Percentiles rank a stretch among this genome's conserved stretches.
Conservation (phyloP, 2,329 filamentous ascomycete genomes). For the Davidsoniella eucalypti region DNA sequence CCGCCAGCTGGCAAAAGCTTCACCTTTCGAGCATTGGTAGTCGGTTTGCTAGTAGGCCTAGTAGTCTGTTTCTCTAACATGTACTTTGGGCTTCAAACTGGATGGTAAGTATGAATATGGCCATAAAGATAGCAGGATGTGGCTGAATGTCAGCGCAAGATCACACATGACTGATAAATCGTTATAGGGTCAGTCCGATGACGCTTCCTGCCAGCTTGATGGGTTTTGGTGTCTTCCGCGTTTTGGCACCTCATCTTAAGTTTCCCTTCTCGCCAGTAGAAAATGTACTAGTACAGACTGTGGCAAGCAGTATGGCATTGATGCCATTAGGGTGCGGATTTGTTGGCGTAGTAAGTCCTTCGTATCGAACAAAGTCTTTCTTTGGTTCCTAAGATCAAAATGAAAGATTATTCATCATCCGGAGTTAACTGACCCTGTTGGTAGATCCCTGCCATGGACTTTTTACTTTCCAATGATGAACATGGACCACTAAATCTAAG, state of each 20-base stretch:
- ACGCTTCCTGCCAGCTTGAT: constrained; percentile 91
- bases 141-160: too few species aligned
- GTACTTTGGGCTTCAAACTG: constrained; percentile 92
- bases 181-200: constrained; percentile 51
- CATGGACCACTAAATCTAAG: constrained; percentile 58
- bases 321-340: constrained; percentile 95
- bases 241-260: constrained; percentile 52
- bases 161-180: constrained; percentile 1
- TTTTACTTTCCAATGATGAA: constrained; percentile 61
- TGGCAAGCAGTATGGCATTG: constrained; percentile 86
- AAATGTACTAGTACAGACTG: constrained; percentile 91
- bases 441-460: constrained; percentile 75
- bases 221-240: constrained; percentile 85
- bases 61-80: constrained; percentile 95
- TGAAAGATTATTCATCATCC: not conserved
- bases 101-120: constrained; percentile 22
- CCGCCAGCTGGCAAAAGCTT: constrained; percentile 47
- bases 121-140: too few species aligned
- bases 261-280: constrained; percentile 86
- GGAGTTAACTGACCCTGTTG: not conserved
- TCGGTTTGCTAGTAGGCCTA: constrained; percentile 69
- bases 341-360: constrained; percentile 56
- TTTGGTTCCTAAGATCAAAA: not conserved
- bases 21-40: constrained; percentile 62
- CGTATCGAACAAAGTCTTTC: not conserved